Evolutionary conservation across 2,329 filamentous ascomycete species (phyloP).

Genomic region (Colletotrichum cereale): DNA sequence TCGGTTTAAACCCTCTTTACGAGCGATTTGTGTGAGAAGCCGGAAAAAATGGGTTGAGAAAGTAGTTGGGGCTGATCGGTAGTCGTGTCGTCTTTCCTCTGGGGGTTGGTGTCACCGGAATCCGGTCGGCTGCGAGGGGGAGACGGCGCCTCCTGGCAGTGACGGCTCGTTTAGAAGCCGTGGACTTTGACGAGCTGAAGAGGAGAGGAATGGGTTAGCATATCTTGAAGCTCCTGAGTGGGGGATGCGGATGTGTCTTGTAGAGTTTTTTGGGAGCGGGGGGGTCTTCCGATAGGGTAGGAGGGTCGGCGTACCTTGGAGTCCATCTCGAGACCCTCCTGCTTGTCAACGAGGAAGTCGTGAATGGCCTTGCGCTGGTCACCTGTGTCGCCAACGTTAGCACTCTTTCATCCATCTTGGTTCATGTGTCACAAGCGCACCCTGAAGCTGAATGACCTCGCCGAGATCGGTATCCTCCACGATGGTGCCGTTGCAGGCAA

Average conservation of each 20-base stretch:
- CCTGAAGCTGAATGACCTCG: conserved; percentile 42
- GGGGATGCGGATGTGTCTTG: conserved; percentile 1
- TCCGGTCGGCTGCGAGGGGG: conserved; percentile 38
- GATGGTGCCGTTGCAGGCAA: conserved; percentile 43
- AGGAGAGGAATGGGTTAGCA: neutral
- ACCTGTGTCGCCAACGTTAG: conserved; percentile 56
- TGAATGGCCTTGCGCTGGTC: conserved; percentile 94
- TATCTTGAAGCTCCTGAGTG: neutral
- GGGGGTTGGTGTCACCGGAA: conserved; percentile 12
- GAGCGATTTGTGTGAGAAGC: neutral
- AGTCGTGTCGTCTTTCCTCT: conserved; percentile 21
- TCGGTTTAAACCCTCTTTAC: neutral
- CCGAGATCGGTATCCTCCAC: conserved; percentile 42
- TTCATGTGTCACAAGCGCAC: neutral
- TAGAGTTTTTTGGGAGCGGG: neutral
- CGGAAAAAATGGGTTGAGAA: neutral
- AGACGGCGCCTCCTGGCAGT: conserved; percentile 51
- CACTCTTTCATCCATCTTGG: neutral
- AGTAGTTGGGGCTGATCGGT: neutral
- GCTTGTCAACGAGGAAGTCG: conserved; percentile 90
- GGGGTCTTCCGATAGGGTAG: neutral
- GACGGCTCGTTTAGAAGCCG: conserved; percentile 67
- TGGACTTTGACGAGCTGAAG: conserved; percentile 59
- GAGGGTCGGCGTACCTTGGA: conserved; percentile 66
- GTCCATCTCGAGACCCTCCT: conserved; percentile 86